A percentile compares a stretch with the other conserved stretches of the same genome.
phyloP scores from a whole-genome alignment of 768 basidiomycete species.

The Termitomyces sp. region DNA sequence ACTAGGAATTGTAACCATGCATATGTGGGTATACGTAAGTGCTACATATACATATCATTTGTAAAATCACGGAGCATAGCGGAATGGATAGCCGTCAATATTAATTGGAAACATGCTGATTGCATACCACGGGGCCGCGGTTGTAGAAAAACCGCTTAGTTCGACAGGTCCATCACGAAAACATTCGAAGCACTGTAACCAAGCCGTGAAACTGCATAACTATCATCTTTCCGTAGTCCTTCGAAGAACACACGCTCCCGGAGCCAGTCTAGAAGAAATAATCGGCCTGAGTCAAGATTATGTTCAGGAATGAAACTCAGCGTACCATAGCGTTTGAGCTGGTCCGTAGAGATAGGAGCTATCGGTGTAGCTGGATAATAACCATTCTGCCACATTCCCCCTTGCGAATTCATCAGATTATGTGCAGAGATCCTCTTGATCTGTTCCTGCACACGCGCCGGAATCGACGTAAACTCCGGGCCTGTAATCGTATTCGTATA shows the following conservation, averaged over 20 bases:
- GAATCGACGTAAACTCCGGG: conserved; percentile 56
- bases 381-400: conserved; percentile 23
- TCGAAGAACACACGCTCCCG: conserved; percentile 74
- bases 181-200: conserved; percentile 80
- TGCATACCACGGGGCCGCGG: background rate
- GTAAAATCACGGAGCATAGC: background rate
- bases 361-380: conserved; percentile 51
- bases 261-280: conserved; percentile 59
- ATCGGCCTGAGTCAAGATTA: background rate
- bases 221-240: conserved; percentile 54
- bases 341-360: conserved; percentile 37
- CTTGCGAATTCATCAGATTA: conserved; percentile 24
- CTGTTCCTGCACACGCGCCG: conserved; percentile 66
- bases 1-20: background rate
- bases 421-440: conserved; percentile 58
- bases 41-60: background rate
- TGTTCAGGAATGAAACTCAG: conserved; percentile 10
- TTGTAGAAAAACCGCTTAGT: conserved; percentile 24
- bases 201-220: conserved; percentile 55
- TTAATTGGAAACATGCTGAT: background rate
- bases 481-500: conserved; percentile 70
- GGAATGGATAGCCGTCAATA: background rate
- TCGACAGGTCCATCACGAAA: conserved; percentile 63
- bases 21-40: background rate
- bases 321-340: conserved; percentile 60